Evolutionary conservation across 495 filamentous ascomycete species (phyloP).

Genomic region (Barbatosphaeria neglecta): DNA sequence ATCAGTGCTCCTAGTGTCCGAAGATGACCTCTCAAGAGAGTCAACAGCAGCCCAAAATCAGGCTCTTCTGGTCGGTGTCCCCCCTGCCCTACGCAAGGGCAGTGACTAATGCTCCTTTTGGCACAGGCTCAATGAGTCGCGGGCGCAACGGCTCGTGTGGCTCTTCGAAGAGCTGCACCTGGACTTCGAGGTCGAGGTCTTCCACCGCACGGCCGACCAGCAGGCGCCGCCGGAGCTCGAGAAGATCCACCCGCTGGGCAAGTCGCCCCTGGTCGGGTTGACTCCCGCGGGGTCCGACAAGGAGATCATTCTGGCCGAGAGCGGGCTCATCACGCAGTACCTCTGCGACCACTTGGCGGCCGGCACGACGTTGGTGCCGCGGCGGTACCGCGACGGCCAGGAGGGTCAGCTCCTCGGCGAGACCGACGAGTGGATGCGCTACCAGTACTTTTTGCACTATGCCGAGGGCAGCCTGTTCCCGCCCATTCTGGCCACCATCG

Average conservation of each 20-base stretch:
- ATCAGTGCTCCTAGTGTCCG: too few relatives aligned
- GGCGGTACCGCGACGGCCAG: conserved; percentile 47
- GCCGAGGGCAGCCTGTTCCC: conserved; percentile 43
- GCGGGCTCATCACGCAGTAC: conserved; percentile 66
- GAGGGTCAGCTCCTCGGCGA: conserved; percentile 50
- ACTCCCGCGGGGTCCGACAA: conserved; percentile 23
- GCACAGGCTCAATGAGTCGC: conserved; percentile 64
- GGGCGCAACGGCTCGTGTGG: conserved; percentile 75
- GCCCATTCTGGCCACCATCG: conserved; percentile 3
- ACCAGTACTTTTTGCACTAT: conserved; percentile 73
- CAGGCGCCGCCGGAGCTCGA: conserved; percentile 61
- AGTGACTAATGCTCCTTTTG: too few relatives aligned
- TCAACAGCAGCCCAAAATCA: too few relatives aligned
- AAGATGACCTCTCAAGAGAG: too few relatives aligned
- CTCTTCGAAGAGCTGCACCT: conserved; percentile 74
- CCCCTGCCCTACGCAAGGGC: too few relatives aligned
- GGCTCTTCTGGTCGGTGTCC: too few relatives aligned
- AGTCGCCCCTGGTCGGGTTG: conserved; percentile 65
- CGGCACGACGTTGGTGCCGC: conserved; percentile 46
- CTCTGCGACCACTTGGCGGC: conserved; percentile 58
- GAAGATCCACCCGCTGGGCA: conserved; percentile 70
- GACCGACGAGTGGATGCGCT: conserved; percentile 63
- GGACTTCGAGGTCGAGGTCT: conserved; percentile 64
- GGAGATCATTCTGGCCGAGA: conserved; percentile 65
- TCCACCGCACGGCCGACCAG: conserved; percentile 45